Conservation (phyloP, 371 early-diverging fungal genomes). For the Lichtheimia hyalospora region DNA sequence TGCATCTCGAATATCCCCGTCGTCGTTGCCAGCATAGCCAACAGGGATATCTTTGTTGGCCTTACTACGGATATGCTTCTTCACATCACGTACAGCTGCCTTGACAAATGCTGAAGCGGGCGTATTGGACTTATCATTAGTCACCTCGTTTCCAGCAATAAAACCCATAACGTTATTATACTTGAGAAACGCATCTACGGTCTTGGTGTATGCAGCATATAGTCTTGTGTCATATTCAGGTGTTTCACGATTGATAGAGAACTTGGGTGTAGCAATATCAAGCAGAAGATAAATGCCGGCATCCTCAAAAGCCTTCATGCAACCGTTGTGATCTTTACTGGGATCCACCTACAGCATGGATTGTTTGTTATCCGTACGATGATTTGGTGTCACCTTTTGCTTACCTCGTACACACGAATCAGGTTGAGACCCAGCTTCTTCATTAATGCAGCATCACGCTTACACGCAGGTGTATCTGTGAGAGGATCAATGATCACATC, state of each 20-base stretch:
- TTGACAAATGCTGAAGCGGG: slow-evolving; percentile 72
- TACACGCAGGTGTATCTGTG: slow-evolving; percentile 60
- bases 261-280: slow-evolving; percentile 65
- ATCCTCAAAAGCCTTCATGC: slow-evolving; percentile 73
- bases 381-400: neutral
- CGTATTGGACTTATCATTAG: slow-evolving; percentile 67
- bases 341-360: slow-evolving; percentile 45
- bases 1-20: slow-evolving; percentile 65
- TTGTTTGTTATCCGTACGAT: too few species aligned
- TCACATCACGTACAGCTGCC: slow-evolving; percentile 75
- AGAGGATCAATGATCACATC: slow-evolving; percentile 55
- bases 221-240: slow-evolving; percentile 67
- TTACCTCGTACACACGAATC: slow-evolving; percentile 73
- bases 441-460: slow-evolving; percentile 69
- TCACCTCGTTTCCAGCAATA: slow-evolving; percentile 85
- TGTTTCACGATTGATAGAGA: slow-evolving; percentile 66
- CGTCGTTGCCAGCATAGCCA: slow-evolving; percentile 83
- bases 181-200: slow-evolving; percentile 68
- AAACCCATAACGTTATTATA: slow-evolving; percentile 71
- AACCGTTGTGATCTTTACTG: slow-evolving; percentile 64
- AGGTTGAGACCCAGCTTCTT: slow-evolving; percentile 74
- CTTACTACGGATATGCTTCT: slow-evolving; percentile 52
- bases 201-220: slow-evolving; percentile 56
- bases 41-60: slow-evolving; percentile 63
- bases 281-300: slow-evolving; percentile 74